Conservation (phyloP, 2,329 filamentous ascomycete genomes). For the Hypoxylon sp. region DNA sequence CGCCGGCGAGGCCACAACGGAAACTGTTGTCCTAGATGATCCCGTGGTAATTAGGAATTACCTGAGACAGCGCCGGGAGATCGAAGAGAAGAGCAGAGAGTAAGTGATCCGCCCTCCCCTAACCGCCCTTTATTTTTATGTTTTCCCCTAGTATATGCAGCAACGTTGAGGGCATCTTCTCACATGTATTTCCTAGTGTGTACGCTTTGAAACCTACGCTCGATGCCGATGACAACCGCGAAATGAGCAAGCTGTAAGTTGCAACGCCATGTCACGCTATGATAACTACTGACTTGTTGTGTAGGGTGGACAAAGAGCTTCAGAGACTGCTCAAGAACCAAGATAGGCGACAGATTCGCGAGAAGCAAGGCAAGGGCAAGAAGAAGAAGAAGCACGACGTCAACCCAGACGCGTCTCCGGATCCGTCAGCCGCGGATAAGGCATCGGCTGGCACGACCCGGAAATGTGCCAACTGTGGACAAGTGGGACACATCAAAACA, state of each 20-base stretch:
- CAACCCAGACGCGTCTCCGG: constrained; percentile 58
- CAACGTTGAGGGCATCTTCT: too few species aligned
- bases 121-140: neutral
- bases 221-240: constrained; percentile 60
- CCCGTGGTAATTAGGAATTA: constrained; percentile 90
- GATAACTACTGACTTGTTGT: constrained; percentile 52
- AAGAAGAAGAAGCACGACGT: constrained; percentile 56
- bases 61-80: constrained; percentile 75
- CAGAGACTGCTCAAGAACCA: constrained; percentile 89
- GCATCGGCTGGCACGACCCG: constrained; percentile 73
- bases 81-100: constrained; percentile 76
- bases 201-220: constrained; percentile 59
- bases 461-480: constrained; percentile 97
- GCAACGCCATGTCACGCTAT: neutral
- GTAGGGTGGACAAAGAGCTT: constrained; percentile 75
- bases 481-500: constrained; percentile 97
- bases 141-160: too few species aligned
- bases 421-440: constrained; percentile 59
- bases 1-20: constrained; percentile 68
- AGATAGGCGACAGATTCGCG: constrained; percentile 86
- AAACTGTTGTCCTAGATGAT: constrained; percentile 73
- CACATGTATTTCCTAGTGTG: constrained; percentile 58
- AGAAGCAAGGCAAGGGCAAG: constrained; percentile 79
- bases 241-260: constrained; percentile 53
- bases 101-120: constrained; percentile 55